phyloP scores from a whole-genome alignment of 352 stramenopile species.

The Pythium angustatum region DNA sequence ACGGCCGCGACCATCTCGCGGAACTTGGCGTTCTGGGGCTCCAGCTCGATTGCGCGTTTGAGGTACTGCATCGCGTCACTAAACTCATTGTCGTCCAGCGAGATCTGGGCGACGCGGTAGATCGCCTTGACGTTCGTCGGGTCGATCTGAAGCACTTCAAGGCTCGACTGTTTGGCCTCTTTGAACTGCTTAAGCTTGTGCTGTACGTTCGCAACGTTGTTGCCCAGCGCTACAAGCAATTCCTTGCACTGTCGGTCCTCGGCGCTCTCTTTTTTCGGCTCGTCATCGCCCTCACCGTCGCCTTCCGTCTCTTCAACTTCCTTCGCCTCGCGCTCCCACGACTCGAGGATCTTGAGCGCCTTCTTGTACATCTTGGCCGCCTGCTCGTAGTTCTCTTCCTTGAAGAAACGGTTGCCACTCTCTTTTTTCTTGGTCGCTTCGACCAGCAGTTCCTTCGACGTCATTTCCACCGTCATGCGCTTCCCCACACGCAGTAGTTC shows the following conservation, averaged over 20 bases:
- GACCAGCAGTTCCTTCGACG: constrained; percentile 64
- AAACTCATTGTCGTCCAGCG: constrained; percentile 76
- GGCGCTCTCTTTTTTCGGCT: constrained; percentile 14
- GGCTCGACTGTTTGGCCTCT: constrained; percentile 72
- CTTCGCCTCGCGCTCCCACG: constrained; percentile 65
- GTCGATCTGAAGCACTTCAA: constrained; percentile 80
- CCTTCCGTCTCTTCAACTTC: constrained; percentile 34
- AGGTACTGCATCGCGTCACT: constrained; percentile 54
- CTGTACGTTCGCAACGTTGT: constrained; percentile 86
- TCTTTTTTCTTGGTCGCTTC: constrained; percentile 85
- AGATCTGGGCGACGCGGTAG: constrained; percentile 72
- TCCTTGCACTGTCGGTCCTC: constrained; percentile 57
- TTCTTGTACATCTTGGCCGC: constrained; percentile 84
- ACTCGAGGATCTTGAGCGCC: constrained; percentile 78
- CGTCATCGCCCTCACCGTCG: constrained; percentile 2
- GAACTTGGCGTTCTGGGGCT: constrained; percentile 69
- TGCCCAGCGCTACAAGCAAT: constrained; percentile 72
- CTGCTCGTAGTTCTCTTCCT: constrained; percentile 83
- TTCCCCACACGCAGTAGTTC: constrained; percentile 68
- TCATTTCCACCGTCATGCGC: constrained; percentile 71
- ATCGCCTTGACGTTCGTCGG: constrained; percentile 76
- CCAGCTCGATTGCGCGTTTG: constrained; percentile 61
- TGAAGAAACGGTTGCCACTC: constrained; percentile 80
- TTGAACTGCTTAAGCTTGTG: constrained; percentile 73
- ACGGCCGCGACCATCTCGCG: constrained; percentile 60